A percentile compares a stretch with the other conserved stretches of the same genome.
These are phyloP conservation scores for Aspergillus ustus DNA, from an alignment of 2,329 filamentous ascomycete species.

Conservation along the genomic window DNA sequence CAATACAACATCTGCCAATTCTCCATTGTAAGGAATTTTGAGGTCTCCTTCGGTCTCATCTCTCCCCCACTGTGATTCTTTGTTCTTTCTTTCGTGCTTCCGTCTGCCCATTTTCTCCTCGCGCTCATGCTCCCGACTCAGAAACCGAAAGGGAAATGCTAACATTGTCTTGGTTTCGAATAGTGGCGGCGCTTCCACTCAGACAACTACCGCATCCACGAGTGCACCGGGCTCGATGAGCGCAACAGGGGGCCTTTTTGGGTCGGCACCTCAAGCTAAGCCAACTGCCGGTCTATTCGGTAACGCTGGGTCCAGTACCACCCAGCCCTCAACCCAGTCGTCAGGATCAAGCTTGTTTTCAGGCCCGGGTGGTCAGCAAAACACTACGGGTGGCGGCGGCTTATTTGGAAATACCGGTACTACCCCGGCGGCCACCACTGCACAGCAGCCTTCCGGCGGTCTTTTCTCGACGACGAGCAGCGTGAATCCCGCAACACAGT, in stretches of 20 bases:
- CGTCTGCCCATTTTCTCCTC: neutral
- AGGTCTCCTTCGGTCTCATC: neutral
- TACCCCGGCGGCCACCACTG: constrained; percentile 25
- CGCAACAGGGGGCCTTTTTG: constrained; percentile 38
- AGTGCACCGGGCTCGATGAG: constrained; percentile 33
- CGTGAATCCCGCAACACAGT: constrained; percentile 28
- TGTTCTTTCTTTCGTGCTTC: neutral
- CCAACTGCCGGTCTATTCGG: constrained; percentile 40
- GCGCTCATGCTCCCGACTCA: neutral
- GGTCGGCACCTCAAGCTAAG: constrained; percentile 35
- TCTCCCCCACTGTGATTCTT: neutral
- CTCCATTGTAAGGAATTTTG: constrained; percentile 50
- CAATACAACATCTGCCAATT: constrained; percentile 57
- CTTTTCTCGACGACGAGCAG: constrained; percentile 28
- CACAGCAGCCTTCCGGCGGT: constrained; percentile 36
- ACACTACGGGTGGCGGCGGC: constrained; percentile 29
- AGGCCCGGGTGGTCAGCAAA: constrained; percentile 35
- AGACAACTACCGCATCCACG: constrained; percentile 33
- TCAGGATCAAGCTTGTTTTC: constrained; percentile 41
- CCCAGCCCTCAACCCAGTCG: constrained; percentile 30
- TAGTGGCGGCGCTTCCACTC: constrained; percentile 36
- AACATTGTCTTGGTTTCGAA: constrained; percentile 15
- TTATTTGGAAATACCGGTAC: constrained; percentile 32
- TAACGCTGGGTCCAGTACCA: constrained; percentile 28
- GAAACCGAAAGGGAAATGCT: neutral